Conservation (phyloP, 1,284 basidiomycete genomes). For the Boletus holoroseus region DNA sequence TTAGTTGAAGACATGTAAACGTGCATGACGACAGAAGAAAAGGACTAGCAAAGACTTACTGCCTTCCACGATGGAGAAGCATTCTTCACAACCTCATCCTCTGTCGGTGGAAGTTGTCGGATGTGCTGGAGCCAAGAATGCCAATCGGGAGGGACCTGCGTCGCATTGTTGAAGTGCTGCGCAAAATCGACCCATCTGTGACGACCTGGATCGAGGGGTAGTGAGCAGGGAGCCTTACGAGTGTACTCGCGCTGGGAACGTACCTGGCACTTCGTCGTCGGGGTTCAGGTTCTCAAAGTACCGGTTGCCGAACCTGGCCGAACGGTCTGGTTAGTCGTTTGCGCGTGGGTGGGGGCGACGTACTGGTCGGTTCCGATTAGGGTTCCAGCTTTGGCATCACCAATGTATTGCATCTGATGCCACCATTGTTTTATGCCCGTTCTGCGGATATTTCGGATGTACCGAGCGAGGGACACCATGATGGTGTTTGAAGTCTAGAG, state of each 20-base stretch:
- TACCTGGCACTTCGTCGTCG: conserved; percentile 82
- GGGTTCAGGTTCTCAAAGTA: conserved; percentile 88
- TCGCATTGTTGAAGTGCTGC: conserved; percentile 84
- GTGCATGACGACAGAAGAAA: not conserved
- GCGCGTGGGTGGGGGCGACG: conserved; percentile 25
- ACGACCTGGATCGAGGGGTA: conserved; percentile 51
- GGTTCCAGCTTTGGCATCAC: conserved; percentile 82
- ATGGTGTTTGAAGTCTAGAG: conserved; percentile 5
- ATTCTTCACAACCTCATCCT: conserved; percentile 68
- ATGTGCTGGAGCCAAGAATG: conserved; percentile 93
- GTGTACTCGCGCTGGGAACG: conserved; percentile 22
- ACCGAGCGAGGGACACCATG: conserved; percentile 73
- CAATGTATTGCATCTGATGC: conserved; percentile 82
- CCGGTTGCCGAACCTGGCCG: conserved; percentile 74
- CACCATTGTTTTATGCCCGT: conserved; percentile 81
- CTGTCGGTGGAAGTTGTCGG: conserved; percentile 70
- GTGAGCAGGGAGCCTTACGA: not conserved
- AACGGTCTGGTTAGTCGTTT: not conserved
- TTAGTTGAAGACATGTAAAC: conserved; percentile 27
- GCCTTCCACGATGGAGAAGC: conserved; percentile 75
- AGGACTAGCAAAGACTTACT: conserved; percentile 45
- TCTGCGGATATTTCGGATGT: conserved; percentile 67
- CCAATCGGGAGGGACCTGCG: conserved; percentile 92
- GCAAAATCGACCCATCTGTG: conserved; percentile 92
- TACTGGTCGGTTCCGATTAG: conserved; percentile 81